Base-by-base conservation (phyloP, 2,329 filamentous ascomycete genomes). In the Penicillium sp. region DNA sequence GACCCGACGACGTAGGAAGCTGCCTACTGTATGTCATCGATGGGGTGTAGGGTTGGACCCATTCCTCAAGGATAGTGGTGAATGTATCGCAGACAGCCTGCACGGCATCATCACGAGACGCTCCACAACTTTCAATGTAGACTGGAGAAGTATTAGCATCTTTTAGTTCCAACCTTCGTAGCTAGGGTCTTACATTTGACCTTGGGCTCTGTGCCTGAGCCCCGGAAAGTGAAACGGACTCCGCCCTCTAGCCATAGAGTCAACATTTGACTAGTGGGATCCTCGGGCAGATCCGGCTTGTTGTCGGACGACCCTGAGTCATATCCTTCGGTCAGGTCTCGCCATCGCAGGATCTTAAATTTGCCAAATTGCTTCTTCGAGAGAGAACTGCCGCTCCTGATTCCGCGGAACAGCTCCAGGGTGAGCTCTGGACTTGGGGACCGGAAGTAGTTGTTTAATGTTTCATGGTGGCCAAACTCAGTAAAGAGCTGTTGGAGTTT, bases 131-230 rank as follows among this genome's bases (percentile, higher is more conserved):
- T 54, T 72, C 69, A 34, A 72, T 71, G 46, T 72, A 72, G 45
- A 70, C 69, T 71, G 26, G 16, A 16, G 4, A 27, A 10, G 14
- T 14, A 4, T 29, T 22, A 32, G 18, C 14, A 16, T 24, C 2
- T 16, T 22, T 50, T n/a, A 52, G 14, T 8, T 18, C 39, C 44
- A 50, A 54, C 31, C 31, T 22, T 8, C 3, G n/a, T 27, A 11
- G 3, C 41, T 7, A 11, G 29, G n/a, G 46, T 61, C 69, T 60
- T 61, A 75, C 74, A 64, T 59, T 85, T 85, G 51, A 85, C 81
- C 70, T 85, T 85, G 0, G 81, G 81, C 63, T 85, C 81, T 1
- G 81, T 85, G 1, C 81, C 81, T 2, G 79, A 82, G 1, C 76
- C 79, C 55, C 81, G 66, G 18, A 82, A 72, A 2, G 80, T 84